These are phyloP conservation scores for Scheffersomyces amazonensis DNA, from an alignment of 805 yeast genomes.

Conservation along the genomic window DNA sequence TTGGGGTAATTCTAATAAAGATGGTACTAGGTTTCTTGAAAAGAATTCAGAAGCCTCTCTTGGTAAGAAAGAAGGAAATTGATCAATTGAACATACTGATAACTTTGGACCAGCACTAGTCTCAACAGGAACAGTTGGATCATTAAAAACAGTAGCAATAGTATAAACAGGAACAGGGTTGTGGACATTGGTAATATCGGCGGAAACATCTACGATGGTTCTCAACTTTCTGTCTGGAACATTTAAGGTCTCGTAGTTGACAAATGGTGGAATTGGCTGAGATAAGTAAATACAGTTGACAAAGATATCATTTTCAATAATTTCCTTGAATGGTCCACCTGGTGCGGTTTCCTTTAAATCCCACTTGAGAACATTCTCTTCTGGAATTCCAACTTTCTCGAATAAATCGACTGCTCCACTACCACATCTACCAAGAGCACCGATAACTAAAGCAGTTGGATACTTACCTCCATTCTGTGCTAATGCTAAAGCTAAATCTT, in stretches of 20 bases:
- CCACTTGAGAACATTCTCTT: slow-evolving; percentile 82
- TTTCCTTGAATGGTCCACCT: slow-evolving; percentile 97
- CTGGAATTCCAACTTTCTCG: slow-evolving; percentile 84
- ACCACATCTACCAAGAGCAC: slow-evolving; percentile 99
- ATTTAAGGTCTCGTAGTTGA: slow-evolving; percentile 67
- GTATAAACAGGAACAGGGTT: slow-evolving; percentile 95
- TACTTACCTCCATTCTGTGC: slow-evolving; percentile 56
- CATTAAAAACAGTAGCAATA: slow-evolving; percentile 83
- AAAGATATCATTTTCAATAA: slow-evolving; percentile 82
- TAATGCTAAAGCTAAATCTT: slow-evolving; percentile 53
- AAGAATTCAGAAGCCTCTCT: slow-evolving; percentile 96
- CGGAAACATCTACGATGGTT: slow-evolving; percentile 95
- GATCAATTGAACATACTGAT: slow-evolving; percentile 94
- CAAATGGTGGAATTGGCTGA: slow-evolving; percentile 89
- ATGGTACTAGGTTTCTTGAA: slow-evolving; percentile 84
- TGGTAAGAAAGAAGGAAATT: slow-evolving; percentile 91
- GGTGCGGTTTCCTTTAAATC: slow-evolving; percentile 94
- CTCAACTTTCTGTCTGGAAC: slow-evolving; percentile 68
- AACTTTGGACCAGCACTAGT: slow-evolving; percentile 79
- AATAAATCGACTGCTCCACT: slow-evolving; percentile 91
- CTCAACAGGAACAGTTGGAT: slow-evolving; percentile 86
- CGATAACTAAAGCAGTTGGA: slow-evolving; percentile 86
- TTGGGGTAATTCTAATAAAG: slow-evolving; percentile 77
- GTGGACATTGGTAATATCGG: slow-evolving; percentile 98
- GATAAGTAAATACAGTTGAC: slow-evolving; percentile 95